Evolutionary conservation across 1,284 basidiomycete species (phyloP).

Genomic region (Cutaneotrichosporon curvatum): DNA sequence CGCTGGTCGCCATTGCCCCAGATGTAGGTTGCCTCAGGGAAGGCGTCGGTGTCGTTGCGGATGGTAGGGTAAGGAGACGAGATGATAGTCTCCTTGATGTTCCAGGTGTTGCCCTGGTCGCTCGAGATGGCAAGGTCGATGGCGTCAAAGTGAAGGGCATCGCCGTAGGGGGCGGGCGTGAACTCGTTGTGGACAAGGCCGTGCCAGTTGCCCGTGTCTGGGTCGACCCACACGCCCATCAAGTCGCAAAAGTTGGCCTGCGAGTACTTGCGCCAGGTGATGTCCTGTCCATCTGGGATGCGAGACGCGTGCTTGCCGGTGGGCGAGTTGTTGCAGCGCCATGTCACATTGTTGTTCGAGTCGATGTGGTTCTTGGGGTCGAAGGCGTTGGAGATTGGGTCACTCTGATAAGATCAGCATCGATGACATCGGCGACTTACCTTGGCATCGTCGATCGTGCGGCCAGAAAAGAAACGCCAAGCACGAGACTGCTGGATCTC

Average conservation of each 20-base stretch:
- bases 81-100: slow-evolving; percentile 8
- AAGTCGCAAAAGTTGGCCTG: slow-evolving; percentile 12
- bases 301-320: slow-evolving; percentile 2
- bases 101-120: slow-evolving; percentile 13
- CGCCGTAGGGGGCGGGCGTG: slow-evolving; percentile 7
- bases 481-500: background rate
- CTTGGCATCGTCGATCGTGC: slow-evolving; percentile 3
- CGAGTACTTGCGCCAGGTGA: background rate
- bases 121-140: slow-evolving; percentile 10
- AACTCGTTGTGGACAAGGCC: slow-evolving; percentile 17
- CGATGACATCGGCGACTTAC: no score
- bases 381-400: background rate
- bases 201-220: slow-evolving; percentile 14
- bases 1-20: slow-evolving; percentile 16
- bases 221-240: slow-evolving; percentile 12
- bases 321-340: slow-evolving; percentile 11
- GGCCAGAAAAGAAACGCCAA: slow-evolving; percentile 12
- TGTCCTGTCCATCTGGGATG: background rate
- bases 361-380: slow-evolving; percentile 9
- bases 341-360: slow-evolving; percentile 10
- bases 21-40: slow-evolving; percentile 9
- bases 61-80: slow-evolving; percentile 6
- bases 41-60: slow-evolving; percentile 5
- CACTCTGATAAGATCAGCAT: no score
- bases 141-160: slow-evolving; percentile 13